Base-by-base conservation (phyloP, 768 basidiomycete species). In the Russula olivacea region DNA sequence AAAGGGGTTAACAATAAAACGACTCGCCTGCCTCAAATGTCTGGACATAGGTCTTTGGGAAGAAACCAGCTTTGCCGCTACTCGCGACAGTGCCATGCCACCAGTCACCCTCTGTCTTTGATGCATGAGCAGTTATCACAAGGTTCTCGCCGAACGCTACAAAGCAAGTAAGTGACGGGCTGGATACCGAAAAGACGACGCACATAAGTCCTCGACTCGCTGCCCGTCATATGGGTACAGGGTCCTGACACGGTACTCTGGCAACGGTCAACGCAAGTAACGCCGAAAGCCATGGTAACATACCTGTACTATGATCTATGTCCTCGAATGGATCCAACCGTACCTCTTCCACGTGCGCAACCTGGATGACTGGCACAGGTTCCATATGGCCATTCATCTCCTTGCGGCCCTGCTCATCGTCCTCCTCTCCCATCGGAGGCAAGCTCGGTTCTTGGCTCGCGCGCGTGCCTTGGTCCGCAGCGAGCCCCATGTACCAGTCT, bases 401-500 rank as follows among this genome's bases (percentile, higher is more conserved):
- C 15, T 76, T 71, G 25, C 77, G 76, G 45, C 66, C 61, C 0
- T 75, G 76, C 41, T 84, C 84, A 28, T 88, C 89, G 2, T 83
- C 82, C 61, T 87, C 90, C 63, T 86, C 85, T 7, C 65, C 73
- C 45, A 81, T 86, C 28, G 81, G 74, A 40, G 85, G 80, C 67
- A 87, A 71, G 52, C 74, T 76, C 34, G 76, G 69, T 50, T 70
- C 70, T 23, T 67, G 65, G 25, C 70, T 74, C 25, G 71, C 72
- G 11, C 30, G 60, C 32, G 71, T 70, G 40, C 78, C 81, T 41
- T 76, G 76, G 75, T 96, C 87, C 43, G 88, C 89, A 14, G 95
- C 93, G 14, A 96, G 79, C 36, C 87, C 88, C 55, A 86, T 82
- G 71, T 91, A 93, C 95, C 95, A 98, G 69, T 93, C 94, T 4